phyloP scores from a whole-genome alignment of 352 stramenopile species.

The Hyaloperonospora arabidopsidis region DNA sequence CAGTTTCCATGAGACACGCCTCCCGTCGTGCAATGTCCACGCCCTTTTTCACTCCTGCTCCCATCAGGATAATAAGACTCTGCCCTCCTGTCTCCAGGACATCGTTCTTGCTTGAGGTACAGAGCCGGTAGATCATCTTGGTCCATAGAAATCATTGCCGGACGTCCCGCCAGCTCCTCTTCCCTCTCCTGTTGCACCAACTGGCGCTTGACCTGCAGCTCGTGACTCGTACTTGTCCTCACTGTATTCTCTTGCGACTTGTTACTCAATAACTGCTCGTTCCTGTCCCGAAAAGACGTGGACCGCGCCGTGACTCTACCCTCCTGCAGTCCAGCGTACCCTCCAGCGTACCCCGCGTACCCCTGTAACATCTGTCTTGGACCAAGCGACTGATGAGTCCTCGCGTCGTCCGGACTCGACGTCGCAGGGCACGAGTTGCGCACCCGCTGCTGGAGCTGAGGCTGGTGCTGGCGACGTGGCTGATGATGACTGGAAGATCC shows the following conservation, averaged over 20 bases:
- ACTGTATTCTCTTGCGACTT: too few species aligned
- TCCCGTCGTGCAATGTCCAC: constrained; percentile 17
- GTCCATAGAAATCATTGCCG: constrained; percentile 26
- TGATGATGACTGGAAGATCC: constrained; percentile 5
- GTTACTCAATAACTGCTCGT: too few species aligned
- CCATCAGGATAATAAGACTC: too few species aligned
- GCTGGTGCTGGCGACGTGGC: constrained; percentile 16
- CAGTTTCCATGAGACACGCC: constrained; percentile 6
- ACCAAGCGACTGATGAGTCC: constrained; percentile 2
- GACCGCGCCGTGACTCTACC: too few species aligned
- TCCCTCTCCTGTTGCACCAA: constrained; percentile 3
- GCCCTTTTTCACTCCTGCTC: too few species aligned
- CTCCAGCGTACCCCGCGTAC: not conserved
- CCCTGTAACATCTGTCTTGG: too few species aligned
- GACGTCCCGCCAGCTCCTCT: constrained; percentile 20
- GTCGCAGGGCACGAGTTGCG: constrained; percentile 18
- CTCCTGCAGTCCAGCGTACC: not conserved
- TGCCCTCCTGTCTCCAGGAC: not conserved
- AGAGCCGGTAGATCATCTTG: constrained; percentile 23
- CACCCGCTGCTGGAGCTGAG: constrained; percentile 8
- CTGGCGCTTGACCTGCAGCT: constrained; percentile 6
- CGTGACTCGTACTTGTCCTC: too few species aligned
- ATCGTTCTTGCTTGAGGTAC: constrained; percentile 9
- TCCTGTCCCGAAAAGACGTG: too few species aligned
- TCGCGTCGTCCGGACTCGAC: constrained; percentile 1